Base-by-base conservation (phyloP, 352 stramenopile species). In the Pythium brachiatum region DNA sequence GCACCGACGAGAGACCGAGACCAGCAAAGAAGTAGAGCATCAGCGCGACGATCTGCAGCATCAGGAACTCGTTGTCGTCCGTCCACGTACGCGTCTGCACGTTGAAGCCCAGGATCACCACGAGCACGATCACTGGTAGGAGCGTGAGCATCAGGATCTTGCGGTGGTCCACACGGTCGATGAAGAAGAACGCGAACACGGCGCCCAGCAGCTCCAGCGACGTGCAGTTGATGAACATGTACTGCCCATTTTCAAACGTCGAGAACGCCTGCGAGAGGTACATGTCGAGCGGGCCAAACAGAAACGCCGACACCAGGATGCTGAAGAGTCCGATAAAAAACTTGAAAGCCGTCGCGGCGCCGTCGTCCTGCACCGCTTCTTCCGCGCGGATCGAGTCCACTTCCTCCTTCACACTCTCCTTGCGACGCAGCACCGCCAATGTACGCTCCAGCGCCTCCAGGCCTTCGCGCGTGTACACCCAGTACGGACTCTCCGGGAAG, bases 171-270 rank as follows among this genome's bases (percentile, higher is more conserved):
- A 90, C 79, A 15, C 77, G 75, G 66, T 94, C 85, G 64, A 94
- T 92, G 67, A 94, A 87, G 64, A 94, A 92, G 69, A 94, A 94
- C 62, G 81, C 90, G 21, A 94, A 83, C 9, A 92, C 46, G 11
- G 83, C 81, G 21, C 85, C 83, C 7, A 90, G 51, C 50, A 92
- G 77, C 69, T 94, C 81, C 12, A 94, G 56, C 7, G 53, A 65
- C 39, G 81, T 73, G 47, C 81, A 89, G 73, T 92, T 94, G 29
- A 88, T 72, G 61, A 94, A 90, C 75, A 92, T 89, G 62, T 86
- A 86, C 57, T 82, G 80, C 7, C 78, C 81, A 23, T 86, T 70
- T 18, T 85, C 74, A 27, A 90, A 86, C 34, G 63, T 69, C 18
- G 67, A 68, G 61, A 87, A 89, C 51, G 58, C 79, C 53, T 86